A percentile compares a stretch with the other conserved stretches of the same genome.
These are phyloP conservation scores for Laguncularia racemosa DNA, from an alignment of 345 rosid genomes.

Conservation along the genomic window DNA sequence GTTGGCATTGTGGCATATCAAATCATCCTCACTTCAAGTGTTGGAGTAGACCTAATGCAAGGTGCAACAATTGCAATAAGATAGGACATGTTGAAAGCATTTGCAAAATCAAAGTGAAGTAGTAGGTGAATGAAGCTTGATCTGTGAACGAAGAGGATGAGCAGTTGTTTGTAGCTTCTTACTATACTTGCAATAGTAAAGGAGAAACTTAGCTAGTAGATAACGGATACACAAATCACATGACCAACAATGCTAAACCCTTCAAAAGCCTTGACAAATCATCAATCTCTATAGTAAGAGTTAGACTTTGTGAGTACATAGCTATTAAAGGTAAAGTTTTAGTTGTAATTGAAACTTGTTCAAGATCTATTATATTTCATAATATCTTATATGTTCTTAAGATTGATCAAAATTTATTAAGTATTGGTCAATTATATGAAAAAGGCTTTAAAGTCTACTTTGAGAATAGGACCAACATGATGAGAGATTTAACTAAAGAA, in stretches of 20 bases:
- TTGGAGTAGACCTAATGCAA: neutral
- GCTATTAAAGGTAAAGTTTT: neutral
- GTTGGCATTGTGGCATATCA: neutral
- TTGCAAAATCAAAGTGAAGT: neutral
- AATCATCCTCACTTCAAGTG: too few species aligned
- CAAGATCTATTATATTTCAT: neutral
- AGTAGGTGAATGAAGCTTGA: neutral
- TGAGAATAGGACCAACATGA: neutral
- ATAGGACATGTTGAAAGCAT: neutral
- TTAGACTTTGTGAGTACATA: neutral
- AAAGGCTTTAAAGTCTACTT: slow-evolving; percentile 1
- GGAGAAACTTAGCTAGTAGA: neutral
- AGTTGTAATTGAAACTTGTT: neutral
- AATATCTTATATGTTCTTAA: slow-evolving; percentile 6
- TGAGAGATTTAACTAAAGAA: neutral
- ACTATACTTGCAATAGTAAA: neutral
- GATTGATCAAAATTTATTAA: slow-evolving; percentile 8
- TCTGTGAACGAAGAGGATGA: neutral
- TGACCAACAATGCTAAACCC: neutral
- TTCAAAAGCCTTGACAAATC: neutral
- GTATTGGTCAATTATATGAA: slow-evolving; percentile 2
- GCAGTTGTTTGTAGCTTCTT: neutral
- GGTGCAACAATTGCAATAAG: neutral
- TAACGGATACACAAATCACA: slow-evolving; percentile 5
- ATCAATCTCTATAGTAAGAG: neutral